Percentiles rank a stretch among this genome's conserved stretches.
Evolutionary conservation across 306 rosid genomes (phyloP).

Genomic region (Macrotyloma uniflorum): DNA sequence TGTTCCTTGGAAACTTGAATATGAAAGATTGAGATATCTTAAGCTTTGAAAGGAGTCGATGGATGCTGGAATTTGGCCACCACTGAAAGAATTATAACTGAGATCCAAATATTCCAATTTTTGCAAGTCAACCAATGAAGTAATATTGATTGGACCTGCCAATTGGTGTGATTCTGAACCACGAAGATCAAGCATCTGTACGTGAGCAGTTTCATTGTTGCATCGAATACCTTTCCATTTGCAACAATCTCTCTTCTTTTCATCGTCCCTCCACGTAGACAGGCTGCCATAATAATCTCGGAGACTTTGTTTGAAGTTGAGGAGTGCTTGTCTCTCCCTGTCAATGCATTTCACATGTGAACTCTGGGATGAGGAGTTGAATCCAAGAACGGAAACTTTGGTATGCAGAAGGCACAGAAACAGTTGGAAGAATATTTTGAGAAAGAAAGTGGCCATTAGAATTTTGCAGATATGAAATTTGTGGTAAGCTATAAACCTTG

Average conservation of each 20-base stretch:
- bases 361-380: background rate
- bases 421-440: background rate
- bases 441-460: background rate
- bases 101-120: constrained; percentile 18
- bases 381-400: background rate
- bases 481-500: too few relatives aligned
- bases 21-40: constrained; percentile 19
- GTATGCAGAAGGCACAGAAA: background rate
- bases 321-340: background rate
- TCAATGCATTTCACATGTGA: too few relatives aligned
- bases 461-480: background rate
- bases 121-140: background rate
- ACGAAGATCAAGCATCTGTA: background rate
- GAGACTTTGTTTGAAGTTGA: background rate
- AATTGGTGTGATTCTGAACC: background rate
- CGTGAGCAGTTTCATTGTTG: constrained; percentile 20
- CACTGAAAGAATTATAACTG: background rate
- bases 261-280: background rate
- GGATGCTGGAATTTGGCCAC: background rate
- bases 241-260: too few relatives aligned
- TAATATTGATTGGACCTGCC: background rate
- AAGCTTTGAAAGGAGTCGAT: background rate
- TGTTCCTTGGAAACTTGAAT: rapidly evolving
- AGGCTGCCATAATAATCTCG: background rate
- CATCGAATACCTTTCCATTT: background rate